Conservation (phyloP, 2,329 filamentous ascomycete species). For the Plectosphaerella plurivora region DNA sequence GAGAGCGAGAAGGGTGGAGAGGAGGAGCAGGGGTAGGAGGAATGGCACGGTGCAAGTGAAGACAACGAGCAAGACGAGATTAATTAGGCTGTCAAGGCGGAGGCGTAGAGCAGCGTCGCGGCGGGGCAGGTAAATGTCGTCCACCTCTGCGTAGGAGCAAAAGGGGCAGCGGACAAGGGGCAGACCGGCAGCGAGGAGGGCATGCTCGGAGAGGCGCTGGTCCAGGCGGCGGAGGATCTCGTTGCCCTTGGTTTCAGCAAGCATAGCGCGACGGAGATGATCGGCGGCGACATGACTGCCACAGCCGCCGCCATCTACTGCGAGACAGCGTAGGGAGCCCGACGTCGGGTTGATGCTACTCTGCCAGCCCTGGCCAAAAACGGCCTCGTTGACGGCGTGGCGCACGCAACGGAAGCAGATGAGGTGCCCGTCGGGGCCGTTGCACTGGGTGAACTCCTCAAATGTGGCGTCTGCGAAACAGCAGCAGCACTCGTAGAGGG, state of each 20-base stretch:
- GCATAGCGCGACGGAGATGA: conserved; percentile 69
- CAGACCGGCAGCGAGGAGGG: conserved; percentile 66
- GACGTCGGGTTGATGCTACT: conserved; percentile 69
- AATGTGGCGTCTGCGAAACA: conserved; percentile 70
- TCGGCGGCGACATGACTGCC: conserved; percentile 65
- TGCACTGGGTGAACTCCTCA: conserved; percentile 71
- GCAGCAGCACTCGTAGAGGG: conserved; percentile 69
- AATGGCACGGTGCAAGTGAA: conserved; percentile 53
- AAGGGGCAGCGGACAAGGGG: conserved; percentile 83
- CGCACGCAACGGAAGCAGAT: conserved; percentile 81
- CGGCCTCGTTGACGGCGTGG: conserved; percentile 75
- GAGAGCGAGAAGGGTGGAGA: conserved; percentile 41
- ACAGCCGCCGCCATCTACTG: conserved; percentile 67
- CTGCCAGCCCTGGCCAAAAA: conserved; percentile 91
- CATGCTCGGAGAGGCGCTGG: conserved; percentile 72
- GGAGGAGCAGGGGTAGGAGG: conserved; percentile 45
- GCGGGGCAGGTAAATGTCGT: conserved; percentile 65
- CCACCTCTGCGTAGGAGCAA: conserved; percentile 85
- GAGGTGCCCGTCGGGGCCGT: conserved; percentile 58
- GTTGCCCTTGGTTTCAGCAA: conserved; percentile 61
- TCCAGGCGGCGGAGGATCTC: conserved; percentile 75
- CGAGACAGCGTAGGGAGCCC: conserved; percentile 79
- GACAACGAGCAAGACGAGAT: conserved; percentile 44
- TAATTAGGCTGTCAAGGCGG: conserved; percentile 44
- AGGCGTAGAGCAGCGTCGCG: conserved; percentile 52